Base-by-base conservation (phyloP, 257 asterid genomes). In the Solanum virginianum region DNA sequence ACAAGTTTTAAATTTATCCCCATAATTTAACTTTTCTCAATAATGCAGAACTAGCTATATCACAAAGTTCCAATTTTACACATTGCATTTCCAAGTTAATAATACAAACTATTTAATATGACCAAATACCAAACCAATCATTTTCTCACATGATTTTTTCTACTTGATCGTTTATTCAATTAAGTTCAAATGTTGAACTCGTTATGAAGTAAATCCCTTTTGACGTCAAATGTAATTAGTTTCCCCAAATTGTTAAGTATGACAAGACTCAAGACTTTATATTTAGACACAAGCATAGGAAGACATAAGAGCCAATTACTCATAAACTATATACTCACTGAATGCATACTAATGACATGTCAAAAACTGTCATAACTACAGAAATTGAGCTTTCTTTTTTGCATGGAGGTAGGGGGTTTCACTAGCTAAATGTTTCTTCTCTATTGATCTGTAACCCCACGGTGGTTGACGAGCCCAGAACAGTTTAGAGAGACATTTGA, bases 391-490 rank as follows among this genome's bases (percentile, higher is more conserved):
- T 36, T 36, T 66, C 14, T 7, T 29, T 66, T 29, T 7, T 29
- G 43, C 2, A 26, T 32, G 29, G 32, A 10, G 51, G 10, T 10
- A 20, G 15, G 56, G 80, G 56, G 1, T 12, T 11, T 45, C 54
- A 12, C 11, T 12, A 81, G 51, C n/a, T 36, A 81, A 6, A 81
- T 91, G 90, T 90, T 81, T 80, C 91, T 85, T 54, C 93, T 88
- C 94, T 22, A 89, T 88, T 87, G 90, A 92, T 89, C 93, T 89
- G 87, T 89, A 90, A 85, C 93, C 77, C 89, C 93, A 89, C 62
- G 29, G 32, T 17, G 43, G 72, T 36, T 22, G 12, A 47, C 84
- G 91, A 86, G 88, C 90, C 84, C 65, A 65, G 87, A 85, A 90
- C 89, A 87, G 89, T 91, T 87, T 89, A 85, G 92, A 91, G 90